These are phyloP conservation scores for Parachaetomium inaequale DNA, from an alignment of 495 filamentous ascomycete genomes.

Conservation along the genomic window DNA sequence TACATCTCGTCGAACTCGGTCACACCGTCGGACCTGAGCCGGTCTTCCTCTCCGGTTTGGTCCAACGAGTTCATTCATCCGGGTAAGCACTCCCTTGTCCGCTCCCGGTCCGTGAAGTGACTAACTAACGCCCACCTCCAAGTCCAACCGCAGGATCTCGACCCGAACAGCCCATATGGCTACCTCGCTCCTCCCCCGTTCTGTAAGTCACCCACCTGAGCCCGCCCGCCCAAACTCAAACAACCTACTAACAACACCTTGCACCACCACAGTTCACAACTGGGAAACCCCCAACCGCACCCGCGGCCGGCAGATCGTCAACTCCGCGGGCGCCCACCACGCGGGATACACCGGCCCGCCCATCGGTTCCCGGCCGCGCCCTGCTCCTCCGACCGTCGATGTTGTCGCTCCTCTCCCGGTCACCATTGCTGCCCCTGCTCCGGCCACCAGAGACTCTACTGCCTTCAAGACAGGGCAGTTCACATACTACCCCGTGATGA, in stretches of 20 bases:
- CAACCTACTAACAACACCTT: background rate
- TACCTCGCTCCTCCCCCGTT: slow-evolving; percentile 23
- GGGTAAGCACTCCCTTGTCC: background rate
- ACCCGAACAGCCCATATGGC: slow-evolving; percentile 22
- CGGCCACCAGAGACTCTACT: background rate
- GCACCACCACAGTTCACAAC: slow-evolving; percentile 5
- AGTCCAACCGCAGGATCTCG: background rate
- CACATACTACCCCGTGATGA: slow-evolving; percentile 21
- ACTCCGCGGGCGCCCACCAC: background rate
- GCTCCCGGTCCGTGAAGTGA: too few relatives aligned
- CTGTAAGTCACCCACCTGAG: slow-evolving; percentile 17
- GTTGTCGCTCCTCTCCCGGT: background rate
- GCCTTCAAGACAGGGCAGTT: background rate
- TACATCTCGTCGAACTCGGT: background rate
- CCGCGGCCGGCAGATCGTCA: background rate
- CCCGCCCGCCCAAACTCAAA: background rate
- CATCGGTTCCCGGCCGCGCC: slow-evolving; percentile 13
- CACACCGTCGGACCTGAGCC: background rate
- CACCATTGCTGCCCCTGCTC: background rate
- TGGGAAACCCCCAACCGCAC: slow-evolving; percentile 18
- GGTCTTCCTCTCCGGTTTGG: background rate
- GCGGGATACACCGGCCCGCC: slow-evolving; percentile 15
- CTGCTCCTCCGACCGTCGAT: background rate
- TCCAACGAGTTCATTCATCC: background rate
- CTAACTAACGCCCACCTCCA: background rate